phyloP scores from a whole-genome alignment of 441 rosid species.

The Pelargonium cotyledonis region DNA sequence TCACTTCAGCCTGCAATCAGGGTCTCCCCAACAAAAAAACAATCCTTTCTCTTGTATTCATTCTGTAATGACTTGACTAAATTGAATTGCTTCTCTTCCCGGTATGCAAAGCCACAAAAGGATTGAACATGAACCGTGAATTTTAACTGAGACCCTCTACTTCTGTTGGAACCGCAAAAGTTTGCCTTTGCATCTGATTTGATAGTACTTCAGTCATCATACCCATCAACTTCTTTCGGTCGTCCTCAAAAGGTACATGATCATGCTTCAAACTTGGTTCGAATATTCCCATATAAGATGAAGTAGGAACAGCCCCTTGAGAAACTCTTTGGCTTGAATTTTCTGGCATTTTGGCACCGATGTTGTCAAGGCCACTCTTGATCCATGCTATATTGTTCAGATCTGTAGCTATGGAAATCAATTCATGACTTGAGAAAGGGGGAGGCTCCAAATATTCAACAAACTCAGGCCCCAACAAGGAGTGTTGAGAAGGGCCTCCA shows the following conservation, averaged over 20 bases:
- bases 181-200: conserved; percentile 37
- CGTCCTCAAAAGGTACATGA: conserved; percentile 30
- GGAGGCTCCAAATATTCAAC: conserved; percentile 67
- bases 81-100: background rate
- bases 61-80: background rate
- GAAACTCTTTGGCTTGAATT: conserved; percentile 23
- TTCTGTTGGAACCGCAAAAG: conserved; percentile 44
- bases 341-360: conserved; percentile 19
- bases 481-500: conserved; percentile 25
- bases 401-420: conserved; percentile 74
- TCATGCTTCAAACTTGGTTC: conserved; percentile 34
- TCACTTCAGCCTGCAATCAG: background rate
- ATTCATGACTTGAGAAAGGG: conserved; percentile 56
- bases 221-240: conserved; percentile 38
- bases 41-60: background rate
- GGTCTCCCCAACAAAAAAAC: background rate
- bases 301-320: conserved; percentile 23
- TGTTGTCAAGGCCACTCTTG: conserved; percentile 57
- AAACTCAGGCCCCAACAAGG: conserved; percentile 70
- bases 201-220: conserved; percentile 32
- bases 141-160: conserved; percentile 42
- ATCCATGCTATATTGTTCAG: conserved; percentile 86
- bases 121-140: background rate
- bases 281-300: conserved; percentile 35
- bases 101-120: conserved; percentile 7